phyloP scores from a whole-genome alignment of 2,329 filamentous ascomycete species.

The Calonectria pteridis region DNA sequence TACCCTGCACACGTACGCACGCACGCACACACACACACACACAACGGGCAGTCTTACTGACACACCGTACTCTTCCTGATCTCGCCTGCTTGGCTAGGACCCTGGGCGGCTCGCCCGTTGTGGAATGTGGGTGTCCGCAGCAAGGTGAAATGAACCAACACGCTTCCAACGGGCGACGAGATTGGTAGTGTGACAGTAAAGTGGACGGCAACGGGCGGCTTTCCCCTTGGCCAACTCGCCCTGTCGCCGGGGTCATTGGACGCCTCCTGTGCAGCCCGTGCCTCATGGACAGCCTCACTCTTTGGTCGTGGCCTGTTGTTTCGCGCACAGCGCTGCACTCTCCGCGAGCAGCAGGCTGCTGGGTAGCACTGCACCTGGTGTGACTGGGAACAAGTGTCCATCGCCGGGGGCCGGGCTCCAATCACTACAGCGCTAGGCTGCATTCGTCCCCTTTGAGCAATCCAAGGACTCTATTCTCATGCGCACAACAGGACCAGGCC shows the following conservation, averaged over 20 bases:
- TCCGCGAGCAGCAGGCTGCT: slow-evolving; percentile 30
- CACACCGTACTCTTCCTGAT: slow-evolving; percentile 1
- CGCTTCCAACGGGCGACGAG: slow-evolving; percentile 39
- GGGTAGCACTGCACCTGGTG: slow-evolving; percentile 39
- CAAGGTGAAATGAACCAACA: slow-evolving; percentile 26
- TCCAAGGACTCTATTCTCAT: slow-evolving; percentile 31
- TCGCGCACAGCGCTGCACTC: slow-evolving; percentile 33
- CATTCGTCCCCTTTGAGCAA: slow-evolving; percentile 43
- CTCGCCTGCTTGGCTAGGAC: background rate
- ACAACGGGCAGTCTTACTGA: background rate
- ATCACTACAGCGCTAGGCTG: slow-evolving; percentile 35
- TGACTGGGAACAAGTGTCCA: slow-evolving; percentile 35
- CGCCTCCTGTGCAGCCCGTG: slow-evolving; percentile 35
- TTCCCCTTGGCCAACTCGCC: slow-evolving; percentile 25
- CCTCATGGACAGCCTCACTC: slow-evolving; percentile 44
- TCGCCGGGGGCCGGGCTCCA: slow-evolving; percentile 29
- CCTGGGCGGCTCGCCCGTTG: background rate
- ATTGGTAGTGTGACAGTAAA: slow-evolving; percentile 38
- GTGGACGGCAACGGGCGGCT: slow-evolving; percentile 38
- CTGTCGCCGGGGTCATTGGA: slow-evolving; percentile 35
- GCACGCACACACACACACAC: background rate
- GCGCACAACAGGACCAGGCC: background rate
- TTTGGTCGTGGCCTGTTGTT: slow-evolving; percentile 32
- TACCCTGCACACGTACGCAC: background rate
- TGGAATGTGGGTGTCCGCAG: slow-evolving; percentile 23